Evolutionary conservation across 371 early-diverging fungal genomes (phyloP).

Genomic region (Haplosporangium sp.): DNA sequence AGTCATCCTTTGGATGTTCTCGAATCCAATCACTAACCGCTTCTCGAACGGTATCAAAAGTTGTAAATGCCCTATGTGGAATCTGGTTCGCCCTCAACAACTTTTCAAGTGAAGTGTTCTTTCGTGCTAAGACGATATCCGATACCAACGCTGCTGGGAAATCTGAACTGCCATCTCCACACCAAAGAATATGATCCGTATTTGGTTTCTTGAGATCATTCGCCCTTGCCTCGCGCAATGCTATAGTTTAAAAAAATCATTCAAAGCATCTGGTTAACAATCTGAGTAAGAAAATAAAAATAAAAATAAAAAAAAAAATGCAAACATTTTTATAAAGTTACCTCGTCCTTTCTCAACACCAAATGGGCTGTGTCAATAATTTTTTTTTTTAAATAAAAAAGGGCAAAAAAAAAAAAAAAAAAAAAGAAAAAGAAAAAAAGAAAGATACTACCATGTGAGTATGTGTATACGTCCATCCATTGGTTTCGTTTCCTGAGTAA

Average conservation of each 20-base stretch:
- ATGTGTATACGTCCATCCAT: too few relatives aligned
- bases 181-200: constrained; percentile 35
- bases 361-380: constrained; percentile 17
- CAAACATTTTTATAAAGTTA: background rate
- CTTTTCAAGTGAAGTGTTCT: constrained; percentile 29
- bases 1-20: constrained; percentile 3
- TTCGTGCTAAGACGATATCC: constrained; percentile 26
- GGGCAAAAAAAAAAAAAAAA: background rate
- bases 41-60: constrained; percentile 26
- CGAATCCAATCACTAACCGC: constrained; percentile 22
- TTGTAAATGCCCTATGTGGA: constrained; percentile 17
- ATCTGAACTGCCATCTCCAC: constrained; percentile 44
- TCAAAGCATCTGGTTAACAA: background rate
- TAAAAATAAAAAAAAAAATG: background rate
- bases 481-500: too few relatives aligned
- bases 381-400: background rate
- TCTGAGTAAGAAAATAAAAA: background rate
- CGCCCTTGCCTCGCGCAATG: constrained; percentile 31
- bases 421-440: background rate
- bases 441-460: too few relatives aligned
- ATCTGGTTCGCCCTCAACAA: constrained; percentile 28
- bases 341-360: constrained; percentile 49
- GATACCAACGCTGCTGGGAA: constrained; percentile 36
- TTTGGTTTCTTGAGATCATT: constrained; percentile 29
- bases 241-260: constrained; percentile 11